Percentiles rank a stretch among this genome's conserved stretches.
Evolutionary conservation across 768 basidiomycete species (phyloP).

Genomic region (Xerocomellus chrysenteron): DNA sequence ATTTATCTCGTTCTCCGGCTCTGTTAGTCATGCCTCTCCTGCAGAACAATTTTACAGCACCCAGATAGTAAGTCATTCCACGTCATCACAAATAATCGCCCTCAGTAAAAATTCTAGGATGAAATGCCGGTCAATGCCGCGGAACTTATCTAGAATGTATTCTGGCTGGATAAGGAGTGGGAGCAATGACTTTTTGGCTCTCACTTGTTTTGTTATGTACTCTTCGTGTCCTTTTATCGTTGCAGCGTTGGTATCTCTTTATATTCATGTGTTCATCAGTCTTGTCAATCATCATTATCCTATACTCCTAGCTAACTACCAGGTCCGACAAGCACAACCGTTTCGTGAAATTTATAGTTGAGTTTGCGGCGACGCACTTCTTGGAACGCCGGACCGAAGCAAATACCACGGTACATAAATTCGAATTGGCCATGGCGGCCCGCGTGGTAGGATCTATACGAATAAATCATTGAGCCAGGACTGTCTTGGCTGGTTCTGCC

Average conservation of each 20-base stretch:
- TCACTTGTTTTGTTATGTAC: constrained; percentile 18
- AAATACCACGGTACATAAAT: background rate
- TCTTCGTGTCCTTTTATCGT: constrained; percentile 11
- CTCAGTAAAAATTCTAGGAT: constrained; percentile 54
- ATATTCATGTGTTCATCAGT: constrained; percentile 4
- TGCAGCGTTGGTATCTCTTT: constrained; percentile 8
- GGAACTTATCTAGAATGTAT: constrained; percentile 74
- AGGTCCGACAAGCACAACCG: background rate
- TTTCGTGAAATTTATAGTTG: background rate
- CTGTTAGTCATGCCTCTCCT: constrained; percentile 10
- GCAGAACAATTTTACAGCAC: constrained; percentile 96
- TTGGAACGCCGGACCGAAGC: background rate
- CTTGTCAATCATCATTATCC: constrained; percentile 1
- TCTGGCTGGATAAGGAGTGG: background rate
- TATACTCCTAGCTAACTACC: background rate
- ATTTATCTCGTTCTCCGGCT: background rate
- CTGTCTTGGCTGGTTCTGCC: background rate
- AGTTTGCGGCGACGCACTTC: background rate
- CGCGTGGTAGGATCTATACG: background rate
- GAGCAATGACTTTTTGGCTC: constrained; percentile 1
- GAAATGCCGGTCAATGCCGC: constrained; percentile 99
- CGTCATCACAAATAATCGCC: background rate
- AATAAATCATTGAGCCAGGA: background rate
- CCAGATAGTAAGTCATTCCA: constrained; percentile 64
- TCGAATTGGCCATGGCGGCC: background rate